A percentile compares a stretch with the other conserved stretches of the same genome.
phyloP scores from a whole-genome alignment of 305 asterid species.

The Solanum hybrid region DNA sequence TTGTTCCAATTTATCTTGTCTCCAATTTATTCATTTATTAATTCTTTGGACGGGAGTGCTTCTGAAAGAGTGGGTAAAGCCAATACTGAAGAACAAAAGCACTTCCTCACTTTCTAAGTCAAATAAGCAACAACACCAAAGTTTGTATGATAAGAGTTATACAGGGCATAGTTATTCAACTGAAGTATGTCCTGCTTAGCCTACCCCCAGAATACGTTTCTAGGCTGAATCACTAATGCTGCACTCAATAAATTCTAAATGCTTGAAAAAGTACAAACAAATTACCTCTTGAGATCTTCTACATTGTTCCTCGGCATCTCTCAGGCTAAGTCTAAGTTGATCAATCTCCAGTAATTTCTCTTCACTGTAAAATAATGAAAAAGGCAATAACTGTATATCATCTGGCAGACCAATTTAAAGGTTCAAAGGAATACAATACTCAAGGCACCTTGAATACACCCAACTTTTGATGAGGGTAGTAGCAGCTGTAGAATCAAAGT shows the following conservation, averaged over 20 bases:
- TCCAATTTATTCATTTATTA: not conserved
- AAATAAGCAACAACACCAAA: not conserved
- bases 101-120: not conserved
- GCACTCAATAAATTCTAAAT: not conserved
- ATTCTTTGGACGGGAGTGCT: not conserved
- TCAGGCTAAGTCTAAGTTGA: conserved; percentile 33
- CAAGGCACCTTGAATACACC: not conserved
- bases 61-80: not conserved
- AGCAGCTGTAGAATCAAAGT: not conserved
- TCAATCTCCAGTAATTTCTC: conserved; percentile 38
- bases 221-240: not conserved
- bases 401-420: not conserved
- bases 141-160: not conserved
- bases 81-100: not conserved
- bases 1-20: not conserved
- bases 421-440: not conserved
- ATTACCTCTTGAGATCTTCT: conserved; percentile 42
- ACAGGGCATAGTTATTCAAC: not conserved
- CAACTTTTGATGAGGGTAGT: not conserved
- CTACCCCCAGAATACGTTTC: not conserved
- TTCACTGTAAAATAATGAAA: conserved; percentile 17
- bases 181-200: not conserved
- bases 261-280: not conserved
- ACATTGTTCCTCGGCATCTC: conserved; percentile 29
- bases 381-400: not conserved